Base-by-base conservation (phyloP, 371 early-diverging fungal species). In the Actinomortierella wolfii region DNA sequence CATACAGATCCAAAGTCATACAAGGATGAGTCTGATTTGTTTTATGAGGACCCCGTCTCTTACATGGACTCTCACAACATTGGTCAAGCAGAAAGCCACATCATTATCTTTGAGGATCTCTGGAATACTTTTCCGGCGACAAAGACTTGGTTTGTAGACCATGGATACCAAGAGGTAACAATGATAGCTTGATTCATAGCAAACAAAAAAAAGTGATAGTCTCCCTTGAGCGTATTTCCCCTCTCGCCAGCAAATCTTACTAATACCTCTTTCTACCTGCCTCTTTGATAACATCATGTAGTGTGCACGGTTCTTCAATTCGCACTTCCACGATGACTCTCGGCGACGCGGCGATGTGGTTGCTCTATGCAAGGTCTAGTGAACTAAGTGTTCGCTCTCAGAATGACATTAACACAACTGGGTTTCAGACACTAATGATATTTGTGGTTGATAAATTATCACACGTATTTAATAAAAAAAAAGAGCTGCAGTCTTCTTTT, bases 301-400 rank as follows among this genome's bases (percentile, higher is more conserved):
- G 85, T 87, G 91, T 51, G 78, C 84, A 17, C 78, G 94, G 39
- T 92, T 95, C 67, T 97, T 95, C 73, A 97, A 97, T 70, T 87
- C 90, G 15, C 92, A 95, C 60, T 92, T 91, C 53, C 88, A 88
- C 63, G 92, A 91, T 53, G 97, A 97, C 68, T 59, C 76, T 0
- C 77, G 94, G 54, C 83, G 94, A 55, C 68, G 67, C 48, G 96
- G 96, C 45, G 92, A 94, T 70, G 92, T 96, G 8, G 62, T 96
- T 15, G 89, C 94, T 1, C 83, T 82, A 40, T 85, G 86, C 60
- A 61, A 29, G 24, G 17, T 21, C 26, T 67, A 41, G n/a, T 45
- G 14, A 29, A 48, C 67, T n/a, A n/a, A n/a, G n/a, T n/a, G n/a
- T n/a, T n/a, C n/a, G n/a, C n/a, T n/a, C n/a, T n/a, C n/a, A n/a